Conservation (phyloP, 768 basidiomycete species). For the Suillus clintonianus region DNA sequence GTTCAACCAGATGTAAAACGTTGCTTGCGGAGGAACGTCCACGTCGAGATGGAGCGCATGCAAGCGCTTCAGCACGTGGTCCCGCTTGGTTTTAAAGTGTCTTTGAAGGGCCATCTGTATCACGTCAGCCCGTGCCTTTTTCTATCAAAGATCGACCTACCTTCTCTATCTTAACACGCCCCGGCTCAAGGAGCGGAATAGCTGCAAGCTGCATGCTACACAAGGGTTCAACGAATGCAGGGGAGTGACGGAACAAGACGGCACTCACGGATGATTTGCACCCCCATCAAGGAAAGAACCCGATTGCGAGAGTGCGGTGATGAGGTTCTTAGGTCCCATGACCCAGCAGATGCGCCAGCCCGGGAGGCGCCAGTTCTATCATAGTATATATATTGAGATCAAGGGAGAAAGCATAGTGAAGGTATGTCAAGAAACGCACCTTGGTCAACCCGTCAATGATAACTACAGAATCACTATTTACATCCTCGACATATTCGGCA, state of each 20-base stretch:
- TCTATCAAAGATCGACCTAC: constrained; percentile 22
- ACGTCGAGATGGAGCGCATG: constrained; percentile 78
- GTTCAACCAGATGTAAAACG: constrained; percentile 96
- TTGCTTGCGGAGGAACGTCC: constrained; percentile 71
- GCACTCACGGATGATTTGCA: constrained; percentile 83
- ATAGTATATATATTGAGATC: constrained; percentile 7
- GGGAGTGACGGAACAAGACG: background rate
- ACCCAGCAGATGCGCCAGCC: constrained; percentile 97
- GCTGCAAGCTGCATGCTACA: constrained; percentile 84
- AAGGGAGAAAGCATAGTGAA: constrained; percentile 9
- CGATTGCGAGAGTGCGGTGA: constrained; percentile 90
- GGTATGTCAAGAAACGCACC: constrained; percentile 37
- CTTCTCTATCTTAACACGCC: constrained; percentile 70
- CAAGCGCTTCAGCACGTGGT: constrained; percentile 85
- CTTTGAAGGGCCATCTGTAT: constrained; percentile 74
- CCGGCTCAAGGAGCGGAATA: constrained; percentile 76
- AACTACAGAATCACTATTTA: constrained; percentile 79
- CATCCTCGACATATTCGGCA: constrained; percentile 83
- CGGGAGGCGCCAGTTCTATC: constrained; percentile 90
- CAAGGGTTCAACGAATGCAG: constrained; percentile 6
- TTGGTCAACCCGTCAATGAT: constrained; percentile 94
- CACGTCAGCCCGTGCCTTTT: background rate
- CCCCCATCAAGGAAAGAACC: constrained; percentile 95
- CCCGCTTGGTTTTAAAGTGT: constrained; percentile 90
- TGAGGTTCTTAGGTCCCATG: constrained; percentile 83